Base-by-base conservation (phyloP, 2,329 filamentous ascomycete species). In the Fusarium pseudocircinatum region DNA sequence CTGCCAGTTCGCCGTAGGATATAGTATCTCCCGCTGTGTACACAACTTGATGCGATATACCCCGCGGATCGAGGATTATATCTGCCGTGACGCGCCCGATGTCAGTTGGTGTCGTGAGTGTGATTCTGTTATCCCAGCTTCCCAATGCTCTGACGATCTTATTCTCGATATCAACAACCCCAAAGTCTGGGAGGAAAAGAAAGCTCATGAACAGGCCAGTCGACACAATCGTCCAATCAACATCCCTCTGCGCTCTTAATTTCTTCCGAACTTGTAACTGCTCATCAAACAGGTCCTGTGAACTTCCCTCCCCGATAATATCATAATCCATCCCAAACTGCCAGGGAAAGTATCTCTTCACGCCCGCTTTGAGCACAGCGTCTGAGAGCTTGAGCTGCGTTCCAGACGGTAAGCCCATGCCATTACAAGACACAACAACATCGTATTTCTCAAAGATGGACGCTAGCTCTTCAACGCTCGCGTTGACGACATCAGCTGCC, bases 261-360 rank as follows among this genome's bases (percentile, higher is more conserved):
- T 88, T 60, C 26, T 81, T 80, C 18, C 91, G 80, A 32, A 93
- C 90, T 60, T 85, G 84, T 0, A 91, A 82, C 81, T 93, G 91
- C 83, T 93, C 91, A 66, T 91, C 90, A 74, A 93, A 94, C 20
- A 94, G 77, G 39, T 90, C 87, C 79, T 93, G 91, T 47, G 87
- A 83, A 32, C 87, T 89, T 0, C 87, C 87, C 1, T 82, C 79
- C 0, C 90, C 90, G 22, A 93, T 88, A 34, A 83, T 78, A 63
- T 94, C 91, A 80, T 94, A 94, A 77, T 94, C 90, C 30, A 93
- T 88, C 2, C 92, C 92, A 78, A 91, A 94, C 79, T 94, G 92
- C 92, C 92, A 94, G 1, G 92, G 92, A 24, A 94, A 85, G 77
- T 87, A 94, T 2, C 87, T 82, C 20, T 80, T 73, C 0, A 87